These are phyloP conservation scores for Piper longum DNA, from an alignment of 164 flowering plant genomes.

Conservation along the genomic window DNA sequence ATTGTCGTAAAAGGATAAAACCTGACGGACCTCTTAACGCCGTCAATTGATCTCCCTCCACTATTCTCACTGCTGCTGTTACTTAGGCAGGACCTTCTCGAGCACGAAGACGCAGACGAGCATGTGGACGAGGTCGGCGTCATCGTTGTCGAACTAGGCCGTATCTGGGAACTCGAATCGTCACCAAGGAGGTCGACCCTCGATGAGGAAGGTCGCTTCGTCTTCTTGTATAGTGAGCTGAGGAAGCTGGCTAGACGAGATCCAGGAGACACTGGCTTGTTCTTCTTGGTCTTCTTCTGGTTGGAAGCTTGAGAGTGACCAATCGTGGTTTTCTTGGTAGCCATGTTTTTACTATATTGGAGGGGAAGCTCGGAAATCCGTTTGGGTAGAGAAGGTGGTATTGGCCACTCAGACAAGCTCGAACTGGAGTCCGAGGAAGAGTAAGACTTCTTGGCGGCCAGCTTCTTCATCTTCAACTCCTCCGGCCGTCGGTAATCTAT, in stretches of 20 bases:
- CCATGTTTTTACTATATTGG: conserved; percentile 39
- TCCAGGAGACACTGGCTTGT: conserved; percentile 75
- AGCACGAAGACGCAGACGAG: conserved; percentile 68
- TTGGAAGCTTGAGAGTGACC: neutral
- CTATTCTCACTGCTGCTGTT: conserved; percentile 8
- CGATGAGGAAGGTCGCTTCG: conserved; percentile 16
- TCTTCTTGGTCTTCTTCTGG: conserved; percentile 45
- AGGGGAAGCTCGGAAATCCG: conserved; percentile 33
- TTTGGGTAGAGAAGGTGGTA: conserved; percentile 43
- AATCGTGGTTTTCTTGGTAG: conserved; percentile 32
- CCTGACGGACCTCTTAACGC: conserved; percentile 52
- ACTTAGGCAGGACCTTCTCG: conserved; percentile 65
- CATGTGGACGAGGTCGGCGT: conserved; percentile 31
- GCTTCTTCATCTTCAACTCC: conserved; percentile 14
- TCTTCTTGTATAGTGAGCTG: conserved; percentile 50
- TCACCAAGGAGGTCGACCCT: neutral
- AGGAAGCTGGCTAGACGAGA: conserved; percentile 58
- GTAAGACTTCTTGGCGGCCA: neutral
- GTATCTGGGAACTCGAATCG: conserved; percentile 8
- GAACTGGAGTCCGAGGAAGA: conserved; percentile 29
- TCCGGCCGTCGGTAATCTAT: neutral
- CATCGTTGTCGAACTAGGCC: neutral
- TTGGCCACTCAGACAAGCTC: conserved; percentile 51
- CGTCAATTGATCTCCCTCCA: conserved; percentile 22
- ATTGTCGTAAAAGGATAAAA: conserved; percentile 64